phyloP scores from a whole-genome alignment of 169 alveolate species.

The Blepharisma undulans region DNA sequence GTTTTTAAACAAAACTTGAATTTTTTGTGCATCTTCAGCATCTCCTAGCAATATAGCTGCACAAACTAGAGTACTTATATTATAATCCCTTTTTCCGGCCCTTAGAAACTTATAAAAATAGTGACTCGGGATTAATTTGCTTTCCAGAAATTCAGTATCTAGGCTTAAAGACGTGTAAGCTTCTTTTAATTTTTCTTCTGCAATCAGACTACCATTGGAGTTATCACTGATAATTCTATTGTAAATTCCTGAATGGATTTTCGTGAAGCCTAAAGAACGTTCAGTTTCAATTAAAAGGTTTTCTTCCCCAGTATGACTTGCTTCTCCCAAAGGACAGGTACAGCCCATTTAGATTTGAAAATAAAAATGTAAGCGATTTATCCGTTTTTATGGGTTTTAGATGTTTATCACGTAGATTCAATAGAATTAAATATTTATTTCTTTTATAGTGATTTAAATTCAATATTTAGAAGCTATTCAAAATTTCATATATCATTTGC shows the following conservation, averaged over 20 bases:
- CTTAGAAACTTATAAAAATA: neutral
- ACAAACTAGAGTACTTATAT: neutral
- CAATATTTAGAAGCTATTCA: no score
- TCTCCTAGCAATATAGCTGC: neutral
- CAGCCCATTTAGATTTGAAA: neutral
- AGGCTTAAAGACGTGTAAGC: neutral
- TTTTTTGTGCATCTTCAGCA: neutral
- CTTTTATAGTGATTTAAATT: no score
- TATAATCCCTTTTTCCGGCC: neutral
- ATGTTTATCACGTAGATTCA: neutral
- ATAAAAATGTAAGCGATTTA: neutral
- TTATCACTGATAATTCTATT: neutral
- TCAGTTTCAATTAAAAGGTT: neutral
- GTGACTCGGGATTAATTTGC: neutral
- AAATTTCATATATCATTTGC: no score
- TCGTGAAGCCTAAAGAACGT: neutral
- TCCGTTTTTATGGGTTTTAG: neutral
- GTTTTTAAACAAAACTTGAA: neutral
- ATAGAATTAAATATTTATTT: no score
- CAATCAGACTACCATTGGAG: neutral
- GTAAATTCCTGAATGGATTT: neutral
- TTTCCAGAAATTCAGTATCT: neutral
- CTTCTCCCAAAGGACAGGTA: neutral
- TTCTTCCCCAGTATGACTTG: neutral
- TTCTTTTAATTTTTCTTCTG: neutral